Evolutionary conservation across 1,284 basidiomycete genomes (phyloP).

Genomic region (Malassezia sympodialis): DNA sequence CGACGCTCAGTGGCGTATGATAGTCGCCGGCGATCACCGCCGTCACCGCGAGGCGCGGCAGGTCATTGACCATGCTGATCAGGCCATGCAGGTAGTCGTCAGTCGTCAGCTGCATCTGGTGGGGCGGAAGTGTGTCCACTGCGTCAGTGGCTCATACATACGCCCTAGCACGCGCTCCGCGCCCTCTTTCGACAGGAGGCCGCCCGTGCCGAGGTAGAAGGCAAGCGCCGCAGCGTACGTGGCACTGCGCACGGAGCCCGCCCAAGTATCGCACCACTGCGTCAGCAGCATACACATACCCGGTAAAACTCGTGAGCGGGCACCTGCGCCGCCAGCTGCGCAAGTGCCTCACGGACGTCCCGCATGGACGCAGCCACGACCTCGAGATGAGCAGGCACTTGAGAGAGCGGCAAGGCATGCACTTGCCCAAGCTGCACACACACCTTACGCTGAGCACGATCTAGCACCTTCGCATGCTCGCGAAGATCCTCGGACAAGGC

Average conservation of each 20-base stretch:
- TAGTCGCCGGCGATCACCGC: slow-evolving; percentile 28
- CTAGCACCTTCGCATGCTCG: slow-evolving; percentile 1
- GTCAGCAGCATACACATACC: slow-evolving; percentile 1
- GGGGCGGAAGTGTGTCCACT: neutral
- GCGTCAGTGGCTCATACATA: slow-evolving; percentile 1
- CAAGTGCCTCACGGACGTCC: slow-evolving; percentile 4
- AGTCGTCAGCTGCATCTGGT: slow-evolving; percentile 23
- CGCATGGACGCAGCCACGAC: neutral
- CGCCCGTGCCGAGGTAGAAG: slow-evolving; percentile 22
- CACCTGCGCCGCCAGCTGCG: neutral
- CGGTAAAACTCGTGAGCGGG: slow-evolving; percentile 11
- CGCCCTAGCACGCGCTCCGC: slow-evolving; percentile 18
- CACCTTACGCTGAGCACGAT: slow-evolving; percentile 10
- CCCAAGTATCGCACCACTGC: slow-evolving; percentile 18
- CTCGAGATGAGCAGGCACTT: neutral
- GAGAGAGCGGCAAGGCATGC: neutral
- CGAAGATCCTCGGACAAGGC: slow-evolving; percentile 7
- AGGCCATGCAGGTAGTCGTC: slow-evolving; percentile 42
- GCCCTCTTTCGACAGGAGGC: slow-evolving; percentile 24
- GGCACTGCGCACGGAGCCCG: slow-evolving; percentile 9
- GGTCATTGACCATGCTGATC: slow-evolving; percentile 36
- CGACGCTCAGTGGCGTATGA: slow-evolving; percentile 29
- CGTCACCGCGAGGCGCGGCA: slow-evolving; percentile 27
- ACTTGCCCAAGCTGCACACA: slow-evolving; percentile 9
- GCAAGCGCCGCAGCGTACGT: slow-evolving; percentile 16